A percentile compares a stretch with the other conserved stretches of the same genome.
These are phyloP conservation scores for Gracilaria caudata DNA, from an alignment of 23 red algal species.

Conservation along the genomic window DNA sequence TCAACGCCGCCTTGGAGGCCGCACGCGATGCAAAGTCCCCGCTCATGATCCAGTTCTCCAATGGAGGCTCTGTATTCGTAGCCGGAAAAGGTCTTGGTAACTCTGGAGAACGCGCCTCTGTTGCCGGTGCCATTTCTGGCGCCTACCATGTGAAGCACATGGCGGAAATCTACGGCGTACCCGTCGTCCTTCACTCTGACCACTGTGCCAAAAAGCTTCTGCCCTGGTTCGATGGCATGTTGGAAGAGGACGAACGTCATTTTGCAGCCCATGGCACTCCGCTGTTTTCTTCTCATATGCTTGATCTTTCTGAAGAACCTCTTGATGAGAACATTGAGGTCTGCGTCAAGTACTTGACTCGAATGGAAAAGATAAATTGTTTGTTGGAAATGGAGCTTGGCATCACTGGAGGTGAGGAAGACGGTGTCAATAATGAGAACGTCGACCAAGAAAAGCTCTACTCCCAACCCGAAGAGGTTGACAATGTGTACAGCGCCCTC, in stretches of 20 bases:
- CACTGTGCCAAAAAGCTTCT: constrained; percentile 86
- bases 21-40: constrained; percentile 72
- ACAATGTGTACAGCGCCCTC: constrained; percentile 68
- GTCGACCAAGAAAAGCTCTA: constrained; percentile 77
- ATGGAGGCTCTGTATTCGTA: constrained; percentile 64
- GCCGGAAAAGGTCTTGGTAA: constrained; percentile 73
- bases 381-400: constrained; percentile 84
- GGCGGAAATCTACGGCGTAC: constrained; percentile 70
- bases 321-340: constrained; percentile 82
- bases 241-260: constrained; percentile 77
- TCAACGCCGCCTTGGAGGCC: constrained; percentile 78
- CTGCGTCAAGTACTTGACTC: constrained; percentile 64
- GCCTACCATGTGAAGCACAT: constrained; percentile 62
- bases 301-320: constrained; percentile 79
- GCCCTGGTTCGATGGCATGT: constrained; percentile 83
- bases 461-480: constrained; percentile 80
- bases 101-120: constrained; percentile 46
- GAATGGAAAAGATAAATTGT: constrained; percentile 80
- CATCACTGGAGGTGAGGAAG: constrained; percentile 81
- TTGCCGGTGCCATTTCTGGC: constrained; percentile 64
- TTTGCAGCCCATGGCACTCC: constrained; percentile 72
- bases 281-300: constrained; percentile 78
- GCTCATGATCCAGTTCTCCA: constrained; percentile 83
- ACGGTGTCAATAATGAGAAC: constrained; percentile 76
- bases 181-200: constrained; percentile 79